phyloP scores from a whole-genome alignment of 164 flowering plant species.

The Paratinospora sagittata region DNA sequence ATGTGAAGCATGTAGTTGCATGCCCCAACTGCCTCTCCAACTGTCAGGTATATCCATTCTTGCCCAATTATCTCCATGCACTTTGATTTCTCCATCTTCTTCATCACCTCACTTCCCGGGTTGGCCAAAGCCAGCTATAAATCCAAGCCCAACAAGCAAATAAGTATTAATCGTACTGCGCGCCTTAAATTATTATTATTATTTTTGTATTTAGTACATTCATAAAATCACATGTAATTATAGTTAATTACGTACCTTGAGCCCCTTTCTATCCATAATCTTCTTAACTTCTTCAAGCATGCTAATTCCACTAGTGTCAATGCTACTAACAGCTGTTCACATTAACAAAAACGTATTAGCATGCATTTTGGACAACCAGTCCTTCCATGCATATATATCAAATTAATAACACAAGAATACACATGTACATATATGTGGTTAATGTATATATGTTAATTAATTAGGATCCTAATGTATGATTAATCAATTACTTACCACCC shows the following conservation, averaged over 20 bases:
- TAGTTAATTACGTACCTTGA: constrained; percentile 43
- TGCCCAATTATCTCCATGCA: constrained; percentile 48
- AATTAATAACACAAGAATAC: no score
- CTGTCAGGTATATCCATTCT: constrained; percentile 66
- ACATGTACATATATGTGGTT: no score
- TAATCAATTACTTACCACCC: constrained; percentile 23
- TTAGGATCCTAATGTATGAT: no score
- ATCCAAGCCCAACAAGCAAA: not conserved
- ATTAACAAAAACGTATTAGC: no score
- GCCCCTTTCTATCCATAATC: constrained; percentile 37
- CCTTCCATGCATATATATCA: no score
- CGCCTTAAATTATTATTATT: not conserved
- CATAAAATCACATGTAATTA: not conserved
- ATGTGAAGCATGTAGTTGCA: constrained; percentile 60
- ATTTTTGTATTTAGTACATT: not conserved
- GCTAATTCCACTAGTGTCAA: constrained; percentile 82
- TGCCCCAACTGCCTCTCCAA: constrained; percentile 62
- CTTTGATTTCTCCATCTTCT: constrained; percentile 60
- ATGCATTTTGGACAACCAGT: no score
- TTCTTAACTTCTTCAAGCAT: constrained; percentile 70
- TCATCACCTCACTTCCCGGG: constrained; percentile 70
- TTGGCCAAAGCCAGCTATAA: constrained; percentile 60
- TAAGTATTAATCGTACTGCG: not conserved
- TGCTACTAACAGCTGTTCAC: constrained; percentile 53
- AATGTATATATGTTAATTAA: no score